These are phyloP conservation scores for Phytopythium delawarense DNA, from an alignment of 352 stramenopile species.

Conservation along the genomic window DNA sequence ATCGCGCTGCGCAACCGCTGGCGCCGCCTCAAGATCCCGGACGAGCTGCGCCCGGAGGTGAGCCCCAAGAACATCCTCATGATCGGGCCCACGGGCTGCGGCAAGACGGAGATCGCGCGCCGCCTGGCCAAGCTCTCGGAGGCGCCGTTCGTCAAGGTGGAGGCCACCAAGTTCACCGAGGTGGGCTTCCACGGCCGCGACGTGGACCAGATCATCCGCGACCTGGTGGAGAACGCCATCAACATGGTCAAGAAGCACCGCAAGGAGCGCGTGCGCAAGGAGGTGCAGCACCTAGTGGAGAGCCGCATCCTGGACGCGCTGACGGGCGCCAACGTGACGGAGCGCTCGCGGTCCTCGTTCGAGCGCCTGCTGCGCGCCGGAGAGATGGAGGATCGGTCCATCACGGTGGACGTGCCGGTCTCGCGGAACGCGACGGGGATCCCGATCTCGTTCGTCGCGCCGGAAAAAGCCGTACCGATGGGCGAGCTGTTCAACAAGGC, in stretches of 20 bases:
- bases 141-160: slow-evolving; percentile 97
- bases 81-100: slow-evolving; percentile 98
- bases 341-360: slow-evolving; percentile 89
- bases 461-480: slow-evolving; percentile 69
- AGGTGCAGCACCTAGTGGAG: slow-evolving; percentile 93
- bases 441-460: slow-evolving; percentile 67
- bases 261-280: slow-evolving; percentile 89
- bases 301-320: slow-evolving; percentile 95
- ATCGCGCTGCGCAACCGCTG: slow-evolving; percentile 99
- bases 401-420: slow-evolving; percentile 72
- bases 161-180: slow-evolving; percentile 99
- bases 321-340: slow-evolving; percentile 80
- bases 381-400: slow-evolving; percentile 78
- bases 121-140: slow-evolving; percentile 96
- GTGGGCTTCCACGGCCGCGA: slow-evolving; percentile 99
- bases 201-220: slow-evolving; percentile 99
- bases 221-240: slow-evolving; percentile 98
- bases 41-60: slow-evolving; percentile 88
- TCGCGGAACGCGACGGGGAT: slow-evolving; percentile 39
- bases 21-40: slow-evolving; percentile 93
- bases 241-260: slow-evolving; percentile 95
- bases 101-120: slow-evolving; percentile 98
- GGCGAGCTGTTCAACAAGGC: slow-evolving; percentile 66
- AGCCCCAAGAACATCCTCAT: slow-evolving; percentile 99
- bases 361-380: slow-evolving; percentile 86